phyloP scores from a whole-genome alignment of 2,329 filamentous ascomycete species.

The Zymoseptoria tritici region DNA sequence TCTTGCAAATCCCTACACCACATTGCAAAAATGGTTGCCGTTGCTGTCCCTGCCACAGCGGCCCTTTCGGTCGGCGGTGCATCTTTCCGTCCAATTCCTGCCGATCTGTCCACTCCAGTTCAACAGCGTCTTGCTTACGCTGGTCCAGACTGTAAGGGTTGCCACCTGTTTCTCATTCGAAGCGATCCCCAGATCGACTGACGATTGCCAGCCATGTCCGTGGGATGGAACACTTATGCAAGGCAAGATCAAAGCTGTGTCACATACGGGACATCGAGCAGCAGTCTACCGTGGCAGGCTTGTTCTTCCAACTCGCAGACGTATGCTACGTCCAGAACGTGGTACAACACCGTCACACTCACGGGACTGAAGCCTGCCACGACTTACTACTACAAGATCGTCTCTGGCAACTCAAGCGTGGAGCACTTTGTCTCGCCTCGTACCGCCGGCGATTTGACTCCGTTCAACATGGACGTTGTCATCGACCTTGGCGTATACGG shows the following conservation, averaged over 20 bases:
- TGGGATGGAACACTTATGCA: constrained; percentile 53
- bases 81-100: constrained; percentile 39
- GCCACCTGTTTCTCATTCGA: background rate
- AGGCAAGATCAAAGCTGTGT: constrained; percentile 43
- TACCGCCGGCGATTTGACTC: constrained; percentile 46
- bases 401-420: constrained; percentile 48
- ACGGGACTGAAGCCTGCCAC: constrained; percentile 44
- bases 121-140: constrained; percentile 49
- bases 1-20: background rate
- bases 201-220: constrained; percentile 38
- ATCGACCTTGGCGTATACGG: constrained; percentile 52
- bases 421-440: constrained; percentile 50
- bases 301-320: constrained; percentile 45
- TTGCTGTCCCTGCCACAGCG: background rate
- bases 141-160: constrained; percentile 38
- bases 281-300: constrained; percentile 32
- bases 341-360: constrained; percentile 44
- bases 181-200: background rate
- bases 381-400: constrained; percentile 55
- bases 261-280: constrained; percentile 42
- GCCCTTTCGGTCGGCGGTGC: background rate
- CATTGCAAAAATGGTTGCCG: background rate
- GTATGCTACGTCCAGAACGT: constrained; percentile 50
- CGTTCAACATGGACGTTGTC: constrained; percentile 45
- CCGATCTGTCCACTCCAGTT: constrained; percentile 46